Evolutionary conservation across 352 stramenopile genomes (phyloP).

Genomic region (Halophytophthora batemanensis): DNA sequence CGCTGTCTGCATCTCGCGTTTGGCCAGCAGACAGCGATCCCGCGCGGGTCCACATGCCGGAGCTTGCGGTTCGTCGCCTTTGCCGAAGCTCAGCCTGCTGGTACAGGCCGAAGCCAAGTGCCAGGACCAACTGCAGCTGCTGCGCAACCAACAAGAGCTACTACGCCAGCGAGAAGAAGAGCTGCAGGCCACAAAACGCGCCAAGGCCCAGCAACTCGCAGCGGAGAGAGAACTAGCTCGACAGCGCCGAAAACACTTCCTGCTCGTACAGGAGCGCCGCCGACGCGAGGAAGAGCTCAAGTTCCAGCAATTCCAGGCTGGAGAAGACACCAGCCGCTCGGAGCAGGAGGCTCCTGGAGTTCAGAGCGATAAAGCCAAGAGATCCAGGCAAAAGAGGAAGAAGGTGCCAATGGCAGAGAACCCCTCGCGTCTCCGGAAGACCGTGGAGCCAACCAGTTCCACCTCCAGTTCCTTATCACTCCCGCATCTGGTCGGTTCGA

Average conservation of each 20-base stretch:
- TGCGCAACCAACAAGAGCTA: slow-evolving; percentile 40
- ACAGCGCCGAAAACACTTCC: slow-evolving; percentile 34
- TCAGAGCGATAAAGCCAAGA: slow-evolving; percentile 9
- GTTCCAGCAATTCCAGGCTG: slow-evolving; percentile 23
- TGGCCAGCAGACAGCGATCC: slow-evolving; percentile 14
- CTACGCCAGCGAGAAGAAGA: slow-evolving; percentile 45
- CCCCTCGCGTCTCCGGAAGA: neutral
- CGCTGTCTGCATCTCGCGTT: slow-evolving; percentile 19
- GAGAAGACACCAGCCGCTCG: slow-evolving; percentile 17
- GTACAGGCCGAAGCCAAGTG: slow-evolving; percentile 57
- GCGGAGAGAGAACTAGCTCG: slow-evolving; percentile 29
- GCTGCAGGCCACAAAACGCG: slow-evolving; percentile 32
- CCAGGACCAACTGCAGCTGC: slow-evolving; percentile 45
- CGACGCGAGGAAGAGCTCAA: slow-evolving; percentile 48
- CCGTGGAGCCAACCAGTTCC: neutral
- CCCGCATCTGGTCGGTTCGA: slow-evolving; percentile 8
- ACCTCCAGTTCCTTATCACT: slow-evolving; percentile 7
- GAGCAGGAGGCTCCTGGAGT: slow-evolving; percentile 10
- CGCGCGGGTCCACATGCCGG: neutral
- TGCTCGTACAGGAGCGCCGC: slow-evolving; percentile 32
- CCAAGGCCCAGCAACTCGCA: slow-evolving; percentile 29
- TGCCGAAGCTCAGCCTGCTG: slow-evolving; percentile 48
- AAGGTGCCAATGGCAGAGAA: slow-evolving; percentile 11
- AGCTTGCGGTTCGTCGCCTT: slow-evolving; percentile 16
- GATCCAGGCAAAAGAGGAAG: slow-evolving; percentile 24